Evolutionary conservation across 1,139 yeast genomes (phyloP), one percentile per base, ranked within the genome.

Genomic region (Trichomonascaceae sp.): DNA sequence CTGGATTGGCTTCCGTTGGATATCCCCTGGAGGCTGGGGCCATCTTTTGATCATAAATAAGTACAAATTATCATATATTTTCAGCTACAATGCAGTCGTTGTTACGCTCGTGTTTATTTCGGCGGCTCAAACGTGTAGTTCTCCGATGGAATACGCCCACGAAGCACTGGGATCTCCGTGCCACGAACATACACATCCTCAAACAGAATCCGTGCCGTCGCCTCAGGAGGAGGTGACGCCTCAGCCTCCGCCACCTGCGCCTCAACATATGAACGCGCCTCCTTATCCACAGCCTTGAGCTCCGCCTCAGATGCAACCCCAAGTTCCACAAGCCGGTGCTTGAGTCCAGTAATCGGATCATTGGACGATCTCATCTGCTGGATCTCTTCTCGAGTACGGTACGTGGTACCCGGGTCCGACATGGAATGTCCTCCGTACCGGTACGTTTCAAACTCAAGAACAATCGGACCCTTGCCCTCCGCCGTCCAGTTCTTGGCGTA

Each of bases 391-490:
- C 98, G 85, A 58, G 98, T 89, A 74, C 97, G 78, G 76, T 89
- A 89, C 47, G 97, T 87, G 61, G 97, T 89, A 72, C 97, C 97
- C 54, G 97, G 97, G 65, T 89, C 97, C 48, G 96, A 87, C 97
- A 89, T 89, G 51, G 98, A 89, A 74, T 89, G 98, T 60, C 98
- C 98, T 69, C 98, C 97, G 62, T 89, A 89, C 72, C 98, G 79
- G 69, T 89, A 89, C 50, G 98, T 89, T 69, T 87, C 96, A 64
- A 80, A 89, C 69, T 89, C 98, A 52, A 89, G 59, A 38, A 89
- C 95, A 51, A 89, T 66, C 45, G 98, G 98, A 42, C 98, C 98
- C 56, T 89, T 89, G 54, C 95, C 96, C 43, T 76, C 67, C 40
- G 80, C 69, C 60, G 84, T 71, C 95, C 94, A 89, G 62, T 87